A percentile compares a stretch with the other conserved stretches of the same genome.
These are phyloP conservation scores for Melanopsichium pennsylvanicum DNA, from an alignment of 1,284 basidiomycete genomes.

Conservation along the genomic window DNA sequence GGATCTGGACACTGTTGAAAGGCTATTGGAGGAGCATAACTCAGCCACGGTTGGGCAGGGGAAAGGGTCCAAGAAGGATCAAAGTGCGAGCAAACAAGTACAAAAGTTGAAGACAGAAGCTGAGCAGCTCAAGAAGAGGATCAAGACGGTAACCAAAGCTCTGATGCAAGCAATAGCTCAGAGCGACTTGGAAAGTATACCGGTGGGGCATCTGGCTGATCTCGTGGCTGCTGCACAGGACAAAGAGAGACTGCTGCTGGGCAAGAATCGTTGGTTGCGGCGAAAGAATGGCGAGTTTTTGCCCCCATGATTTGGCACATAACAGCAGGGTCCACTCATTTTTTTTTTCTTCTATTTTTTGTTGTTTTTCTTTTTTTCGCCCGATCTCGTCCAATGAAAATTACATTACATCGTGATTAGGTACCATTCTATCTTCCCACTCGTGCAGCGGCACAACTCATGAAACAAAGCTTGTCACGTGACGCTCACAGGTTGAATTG, in stretches of 20 bases:
- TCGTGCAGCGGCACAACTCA: too few relatives aligned
- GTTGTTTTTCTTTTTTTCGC: too few relatives aligned
- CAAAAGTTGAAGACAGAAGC: conserved; percentile 16
- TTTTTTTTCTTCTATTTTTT: too few relatives aligned
- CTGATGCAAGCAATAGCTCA: conserved; percentile 1
- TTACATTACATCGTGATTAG: too few relatives aligned
- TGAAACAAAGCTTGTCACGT: too few relatives aligned
- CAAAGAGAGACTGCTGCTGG: conserved; percentile 19
- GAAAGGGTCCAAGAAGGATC: background rate
- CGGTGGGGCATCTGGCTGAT: conserved; percentile 20
- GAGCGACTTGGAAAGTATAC: conserved; percentile 9
- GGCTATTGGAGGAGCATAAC: conserved; percentile 8
- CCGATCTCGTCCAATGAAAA: too few relatives aligned
- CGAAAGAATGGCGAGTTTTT: conserved; percentile 21
- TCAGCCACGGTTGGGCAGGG: background rate
- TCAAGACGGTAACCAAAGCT: conserved; percentile 10
- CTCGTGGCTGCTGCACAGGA: conserved; percentile 32
- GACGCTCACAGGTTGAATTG: too few relatives aligned
- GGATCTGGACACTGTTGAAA: conserved; percentile 16
- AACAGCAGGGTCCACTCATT: too few relatives aligned
- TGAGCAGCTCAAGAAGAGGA: conserved; percentile 15
- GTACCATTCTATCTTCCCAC: too few relatives aligned
- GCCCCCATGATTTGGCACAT: conserved; percentile 10
- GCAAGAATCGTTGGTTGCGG: conserved; percentile 27
- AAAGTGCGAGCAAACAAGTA: conserved; percentile 13